Base-by-base conservation (phyloP, 345 rosid genomes). In the Stellera chamaejasme region DNA sequence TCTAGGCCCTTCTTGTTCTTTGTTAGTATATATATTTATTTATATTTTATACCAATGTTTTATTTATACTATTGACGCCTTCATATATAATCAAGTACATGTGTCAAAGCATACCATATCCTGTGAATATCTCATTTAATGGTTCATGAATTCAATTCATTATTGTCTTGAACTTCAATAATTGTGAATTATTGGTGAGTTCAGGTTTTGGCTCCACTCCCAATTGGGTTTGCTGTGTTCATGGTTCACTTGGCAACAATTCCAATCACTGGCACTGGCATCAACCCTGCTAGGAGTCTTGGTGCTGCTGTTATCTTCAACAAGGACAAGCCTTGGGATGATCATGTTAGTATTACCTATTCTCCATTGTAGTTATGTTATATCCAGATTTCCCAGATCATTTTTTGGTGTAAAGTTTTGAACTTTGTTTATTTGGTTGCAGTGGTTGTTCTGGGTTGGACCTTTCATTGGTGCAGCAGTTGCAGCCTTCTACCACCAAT, bases 401-500 rank as follows among this genome's bases (percentile, higher is more conserved):
- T 19, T 19, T 19, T 23, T 52, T 50, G 4, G 5, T 28, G 12
- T 19, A 6, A 50, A 52, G 43, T 10, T 13, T 52, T 13, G 13
- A 10, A 26, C 27, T 19, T 52, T 42, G 36, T 44, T 43, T 2
- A 28, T 19, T 60, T 47, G 8, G 44, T 58, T 61, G 59, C 73
- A 84, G 95, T 90, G 94, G 94, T 81, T 87, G 39, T 90, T 87
- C 55, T 85, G 88, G 97, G 97, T 80, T 9, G 94, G 96, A 69
- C 97, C 96, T 26, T 74, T 90, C 62, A 63, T 80, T 36, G 94
- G 97, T 0, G 97, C 97, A 57, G 82, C 91, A 44, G 69, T 81
- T 63, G 97, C 97, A 65, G 87, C 97, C 7, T 81, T 90, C 76
- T 87, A 84, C 75, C 89, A 90, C 72, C 91, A 79, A 46, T 84